A percentile compares a stretch with the other conserved stretches of the same genome.
Evolutionary conservation across 176 grass and related monocot species (phyloP).

Genomic region (Pontederia crassipes): DNA sequence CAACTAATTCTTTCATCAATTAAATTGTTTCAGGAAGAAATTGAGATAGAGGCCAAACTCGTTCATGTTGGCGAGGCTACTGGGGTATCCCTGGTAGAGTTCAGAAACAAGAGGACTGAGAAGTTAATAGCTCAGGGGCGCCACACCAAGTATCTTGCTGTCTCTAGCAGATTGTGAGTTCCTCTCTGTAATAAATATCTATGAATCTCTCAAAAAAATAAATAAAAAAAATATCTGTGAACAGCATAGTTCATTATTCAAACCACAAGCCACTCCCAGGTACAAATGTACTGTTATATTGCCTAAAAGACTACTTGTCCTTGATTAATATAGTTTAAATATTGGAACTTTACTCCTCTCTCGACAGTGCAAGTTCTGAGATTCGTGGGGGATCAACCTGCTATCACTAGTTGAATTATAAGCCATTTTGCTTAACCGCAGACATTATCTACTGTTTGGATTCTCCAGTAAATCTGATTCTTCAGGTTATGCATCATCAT

Average conservation of each 20-base stretch:
- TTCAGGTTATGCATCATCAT: too few species aligned
- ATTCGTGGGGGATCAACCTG: too few species aligned
- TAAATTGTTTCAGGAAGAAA: conserved; percentile 55
- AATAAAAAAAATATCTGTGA: not conserved
- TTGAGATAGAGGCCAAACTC: conserved; percentile 76
- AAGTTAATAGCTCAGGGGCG: conserved; percentile 80
- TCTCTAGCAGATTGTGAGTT: conserved; percentile 68
- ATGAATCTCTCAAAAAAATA: not conserved
- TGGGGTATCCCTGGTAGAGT: conserved; percentile 50
- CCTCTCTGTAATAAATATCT: not conserved
- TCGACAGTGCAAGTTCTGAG: too few species aligned
- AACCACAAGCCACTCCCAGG: too few species aligned
- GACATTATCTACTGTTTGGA: too few species aligned
- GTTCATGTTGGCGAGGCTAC: conserved; percentile 57
- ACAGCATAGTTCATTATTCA: conserved; percentile 23
- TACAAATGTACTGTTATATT: too few species aligned
- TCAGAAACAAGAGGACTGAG: conserved; percentile 64
- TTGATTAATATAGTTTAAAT: too few species aligned
- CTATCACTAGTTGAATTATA: too few species aligned
- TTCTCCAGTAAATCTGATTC: too few species aligned
- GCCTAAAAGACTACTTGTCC: too few species aligned
- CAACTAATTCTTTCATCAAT: not conserved
- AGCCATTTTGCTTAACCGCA: too few species aligned
- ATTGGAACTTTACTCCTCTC: too few species aligned
- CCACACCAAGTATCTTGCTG: conserved; percentile 77